Evolutionary conservation across 352 stramenopile genomes (phyloP).

Genomic region (Globisporangium lucens): DNA sequence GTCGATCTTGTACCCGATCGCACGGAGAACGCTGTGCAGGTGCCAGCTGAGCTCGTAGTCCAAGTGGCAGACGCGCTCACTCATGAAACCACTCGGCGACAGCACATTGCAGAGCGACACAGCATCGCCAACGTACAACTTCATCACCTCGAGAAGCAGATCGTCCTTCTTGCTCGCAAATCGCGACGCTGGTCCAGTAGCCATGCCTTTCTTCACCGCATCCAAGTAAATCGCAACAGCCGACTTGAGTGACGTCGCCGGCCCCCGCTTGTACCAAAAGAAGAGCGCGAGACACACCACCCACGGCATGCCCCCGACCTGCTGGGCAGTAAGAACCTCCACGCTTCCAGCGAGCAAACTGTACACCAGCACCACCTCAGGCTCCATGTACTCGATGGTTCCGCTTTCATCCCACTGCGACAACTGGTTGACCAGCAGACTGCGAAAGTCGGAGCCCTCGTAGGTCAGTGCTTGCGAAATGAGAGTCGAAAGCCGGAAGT

Average conservation of each 20-base stretch:
- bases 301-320: constrained; percentile 47
- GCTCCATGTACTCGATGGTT: constrained; percentile 55
- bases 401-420: constrained; percentile 51
- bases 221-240: constrained; percentile 41
- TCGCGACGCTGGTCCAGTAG: constrained; percentile 28
- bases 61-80: constrained; percentile 29
- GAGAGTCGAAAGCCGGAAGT: constrained; percentile 66
- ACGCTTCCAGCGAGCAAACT: constrained; percentile 58
- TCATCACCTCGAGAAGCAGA: constrained; percentile 66
- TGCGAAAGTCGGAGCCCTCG: constrained; percentile 47
- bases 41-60: constrained; percentile 84
- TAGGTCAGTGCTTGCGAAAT: constrained; percentile 56
- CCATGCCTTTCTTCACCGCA: constrained; percentile 40
- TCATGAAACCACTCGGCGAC: constrained; percentile 55
- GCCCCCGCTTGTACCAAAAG: constrained; percentile 67
- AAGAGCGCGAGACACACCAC: constrained; percentile 57
- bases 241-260: constrained; percentile 41
- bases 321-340: constrained; percentile 52
- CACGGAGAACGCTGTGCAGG: constrained; percentile 64
- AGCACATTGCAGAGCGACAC: constrained; percentile 56
- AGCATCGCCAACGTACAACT: constrained; percentile 54
- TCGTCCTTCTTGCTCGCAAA: constrained; percentile 49
- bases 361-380: constrained; percentile 60
- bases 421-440: constrained; percentile 52
- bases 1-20: constrained; percentile 72